Base-by-base conservation (phyloP, 2,329 filamentous ascomycete species). In the Penicillium decumbens region DNA sequence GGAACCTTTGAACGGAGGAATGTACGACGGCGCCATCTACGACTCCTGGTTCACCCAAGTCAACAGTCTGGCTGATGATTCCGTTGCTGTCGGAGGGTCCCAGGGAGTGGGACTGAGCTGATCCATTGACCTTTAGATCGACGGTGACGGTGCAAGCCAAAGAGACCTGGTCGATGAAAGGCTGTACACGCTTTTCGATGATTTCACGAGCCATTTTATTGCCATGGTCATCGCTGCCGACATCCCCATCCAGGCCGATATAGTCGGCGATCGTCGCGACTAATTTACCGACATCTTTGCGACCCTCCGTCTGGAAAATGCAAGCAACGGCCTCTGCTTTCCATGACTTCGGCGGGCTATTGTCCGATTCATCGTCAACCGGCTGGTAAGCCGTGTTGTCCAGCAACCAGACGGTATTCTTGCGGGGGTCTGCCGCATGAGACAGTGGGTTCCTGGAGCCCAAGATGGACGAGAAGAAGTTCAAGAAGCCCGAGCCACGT, bases 301-400 rank as follows among this genome's bases (percentile, higher is more conserved):
- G 84, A 4, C 84, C 81, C 59, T 88, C 76, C 62, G 83, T 83
- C 55, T 86, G 81, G 60, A 96, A 95, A 49, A 89, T 88, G 39
- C 87, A 88, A 2, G 87, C 82, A 0, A 95, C 83, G 54, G 91
- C 90, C 65, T 96, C 89, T 24, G 87, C 87, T 62, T 88, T 78
- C 89, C 90, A 96, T 45, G 62, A 54, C 65, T 68, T 45, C 1
- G 71, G 68, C 20, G 30, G 7, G 8, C 29, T 10, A 18, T 28
- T 33, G 27, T 51, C 39, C 42, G 47, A 50, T 68, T 61, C 15
- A 62, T 60, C 51, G 63, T 66, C 65, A 45, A 64, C 43, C 23
- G 67, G 61, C 52, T 82, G 81, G 66, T 86, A 92, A 4, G 90
- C 91, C 2, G 88, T 92, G 63, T 93, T 95, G 73, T 97, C 90